These are phyloP conservation scores for Suillus variegatus DNA, from an alignment of 768 basidiomycete species.

Conservation along the genomic window DNA sequence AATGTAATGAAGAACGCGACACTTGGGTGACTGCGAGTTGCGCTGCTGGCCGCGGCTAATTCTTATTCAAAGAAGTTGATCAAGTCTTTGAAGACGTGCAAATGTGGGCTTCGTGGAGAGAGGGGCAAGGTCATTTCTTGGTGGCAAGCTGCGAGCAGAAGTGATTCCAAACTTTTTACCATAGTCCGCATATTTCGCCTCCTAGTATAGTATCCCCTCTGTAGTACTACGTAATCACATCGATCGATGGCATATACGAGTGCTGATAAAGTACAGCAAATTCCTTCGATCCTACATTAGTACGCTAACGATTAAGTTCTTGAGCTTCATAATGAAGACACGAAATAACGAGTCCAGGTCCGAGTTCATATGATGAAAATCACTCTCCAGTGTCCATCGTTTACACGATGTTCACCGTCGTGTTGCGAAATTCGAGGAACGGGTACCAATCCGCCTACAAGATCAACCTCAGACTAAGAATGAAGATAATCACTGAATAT, in stretches of 20 bases:
- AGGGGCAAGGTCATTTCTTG: no score
- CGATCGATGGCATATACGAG: background rate
- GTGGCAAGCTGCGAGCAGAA: no score
- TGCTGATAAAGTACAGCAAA: background rate
- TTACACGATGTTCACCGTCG: slow-evolving; percentile 21
- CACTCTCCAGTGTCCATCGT: background rate
- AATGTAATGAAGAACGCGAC: background rate
- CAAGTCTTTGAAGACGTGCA: no score
- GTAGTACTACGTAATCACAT: background rate
- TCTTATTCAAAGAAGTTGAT: background rate
- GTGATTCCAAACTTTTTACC: no score
- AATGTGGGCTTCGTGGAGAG: no score
- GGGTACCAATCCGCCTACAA: slow-evolving; percentile 25
- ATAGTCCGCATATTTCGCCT: no score
- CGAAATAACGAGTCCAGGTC: background rate
- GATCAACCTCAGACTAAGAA: background rate
- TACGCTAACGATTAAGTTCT: background rate
- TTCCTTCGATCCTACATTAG: background rate
- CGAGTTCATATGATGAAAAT: background rate
- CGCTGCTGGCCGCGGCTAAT: background rate
- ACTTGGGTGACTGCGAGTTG: background rate
- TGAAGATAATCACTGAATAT: background rate
- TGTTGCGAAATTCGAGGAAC: slow-evolving; percentile 31
- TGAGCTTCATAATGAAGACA: background rate
- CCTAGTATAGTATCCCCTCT: background rate